Base-by-base conservation (phyloP, 179 eudicot species). In the Sideroxylon spinosum region DNA sequence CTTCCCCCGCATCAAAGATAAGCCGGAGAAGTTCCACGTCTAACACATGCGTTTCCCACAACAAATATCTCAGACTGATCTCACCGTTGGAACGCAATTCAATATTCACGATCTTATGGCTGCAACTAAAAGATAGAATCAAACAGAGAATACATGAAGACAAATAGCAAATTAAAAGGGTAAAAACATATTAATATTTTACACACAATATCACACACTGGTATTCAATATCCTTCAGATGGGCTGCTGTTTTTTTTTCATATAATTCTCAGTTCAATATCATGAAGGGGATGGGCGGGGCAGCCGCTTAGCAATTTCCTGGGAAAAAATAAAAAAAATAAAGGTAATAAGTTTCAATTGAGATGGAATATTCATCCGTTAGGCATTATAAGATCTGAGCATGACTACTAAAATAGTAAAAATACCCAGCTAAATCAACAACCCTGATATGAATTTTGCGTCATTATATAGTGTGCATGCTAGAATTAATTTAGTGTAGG, bases 241-340 rank as follows among this genome's bases (percentile, higher is more conserved):
- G 62, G 57, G n/a, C 59, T 1, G 69, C 37, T 20, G 16, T 57
- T 25, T 56, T 20, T 57, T 56, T 50, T 55, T 50, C 14, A 0
- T 25, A 50, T 62, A 60, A 25, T 68, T 28, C 2, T 37, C 14
- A 16, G 57, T 60, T 26, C 29, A 13, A 19, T 19, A 75, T 87
- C 81, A 88, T 52, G 93, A 86, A 9, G 91, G 49, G 50, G 82
- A 68, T 46, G 94, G 94, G 44, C 95, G 92, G 14, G 97, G 97
- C 72, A 93, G 87, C 49, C 93, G 89, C 86, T 88, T 93, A 5
- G 93, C 95, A 81, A 93, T 89, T 88, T 93, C 97, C 97, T 93
- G 89, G 52, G 57, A 19, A 37, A 62, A 52, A 17, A 32, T 22
- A 17, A 63, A 72, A 6, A 23, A 68, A 77, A 62, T 12, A 37